A percentile compares a stretch with the other conserved stretches of the same genome.
Conservation (phyloP, 352 stramenopile species). For the Phytophthora europaea region DNA sequence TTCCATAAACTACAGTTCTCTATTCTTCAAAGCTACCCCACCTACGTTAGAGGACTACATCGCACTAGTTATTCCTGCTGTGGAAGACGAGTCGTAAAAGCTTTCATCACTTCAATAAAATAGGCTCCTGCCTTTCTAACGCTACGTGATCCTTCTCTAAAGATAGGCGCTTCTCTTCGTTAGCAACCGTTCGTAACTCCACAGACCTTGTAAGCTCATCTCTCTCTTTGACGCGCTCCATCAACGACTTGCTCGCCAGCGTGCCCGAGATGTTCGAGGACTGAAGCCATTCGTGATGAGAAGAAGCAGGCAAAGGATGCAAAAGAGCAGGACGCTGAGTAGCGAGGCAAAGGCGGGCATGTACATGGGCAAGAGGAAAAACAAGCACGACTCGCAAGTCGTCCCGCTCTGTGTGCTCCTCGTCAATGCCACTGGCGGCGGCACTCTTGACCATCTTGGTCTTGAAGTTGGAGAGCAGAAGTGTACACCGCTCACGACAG, state of each 20-base stretch:
- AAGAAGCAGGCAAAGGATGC: too few species aligned
- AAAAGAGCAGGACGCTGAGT: too few species aligned
- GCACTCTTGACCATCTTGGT: background rate
- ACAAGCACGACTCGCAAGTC: too few species aligned
- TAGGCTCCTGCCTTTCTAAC: background rate
- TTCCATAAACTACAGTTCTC: too few species aligned
- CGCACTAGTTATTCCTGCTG: background rate
- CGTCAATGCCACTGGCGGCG: background rate
- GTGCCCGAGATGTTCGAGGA: too few species aligned
- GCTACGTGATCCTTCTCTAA: background rate
- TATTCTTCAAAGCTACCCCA: background rate
- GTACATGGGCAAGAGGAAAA: too few species aligned
- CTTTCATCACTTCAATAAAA: background rate
- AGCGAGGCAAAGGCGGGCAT: too few species aligned
- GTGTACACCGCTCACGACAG: background rate
- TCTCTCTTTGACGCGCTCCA: background rate
- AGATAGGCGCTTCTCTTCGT: background rate
- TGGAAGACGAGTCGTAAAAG: background rate
- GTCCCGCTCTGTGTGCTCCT: background rate
- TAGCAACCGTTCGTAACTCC: background rate
- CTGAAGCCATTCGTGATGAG: too few species aligned
- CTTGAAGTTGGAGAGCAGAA: background rate
- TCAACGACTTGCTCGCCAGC: too few species aligned
- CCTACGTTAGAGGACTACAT: background rate
- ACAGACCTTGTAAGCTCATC: background rate